These are phyloP conservation scores for Gynochthodes officinalis DNA, from an alignment of 257 asterid species.

Conservation along the genomic window DNA sequence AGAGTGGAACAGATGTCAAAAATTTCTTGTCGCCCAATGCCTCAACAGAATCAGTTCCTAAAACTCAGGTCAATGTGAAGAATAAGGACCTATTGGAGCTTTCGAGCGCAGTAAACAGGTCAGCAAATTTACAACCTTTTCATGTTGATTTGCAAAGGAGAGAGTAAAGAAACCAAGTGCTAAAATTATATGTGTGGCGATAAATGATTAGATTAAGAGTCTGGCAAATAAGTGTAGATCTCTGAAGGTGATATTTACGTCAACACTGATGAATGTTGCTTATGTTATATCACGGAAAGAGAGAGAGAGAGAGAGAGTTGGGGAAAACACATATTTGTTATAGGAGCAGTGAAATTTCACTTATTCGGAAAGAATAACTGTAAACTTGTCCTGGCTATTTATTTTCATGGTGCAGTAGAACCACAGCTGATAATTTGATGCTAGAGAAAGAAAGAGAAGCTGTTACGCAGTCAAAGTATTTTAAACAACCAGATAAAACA, in stretches of 20 bases:
- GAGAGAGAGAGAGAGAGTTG: no score
- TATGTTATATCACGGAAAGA: background rate
- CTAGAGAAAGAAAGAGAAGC: slow-evolving; percentile 40
- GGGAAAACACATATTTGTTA: no score
- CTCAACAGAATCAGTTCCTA: slow-evolving; percentile 16
- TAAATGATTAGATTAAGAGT: background rate
- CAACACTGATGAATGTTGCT: background rate
- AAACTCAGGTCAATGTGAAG: slow-evolving; percentile 22
- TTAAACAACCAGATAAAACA: slow-evolving; percentile 41
- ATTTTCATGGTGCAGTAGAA: slow-evolving; percentile 37
- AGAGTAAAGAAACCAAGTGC: background rate
- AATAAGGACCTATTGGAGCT: slow-evolving; percentile 30
- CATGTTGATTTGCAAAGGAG: background rate
- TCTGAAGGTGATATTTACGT: background rate
- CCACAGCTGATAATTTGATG: slow-evolving; percentile 27
- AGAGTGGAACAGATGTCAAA: slow-evolving; percentile 10
- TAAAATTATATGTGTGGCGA: background rate
- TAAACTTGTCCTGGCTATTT: slow-evolving; percentile 10
- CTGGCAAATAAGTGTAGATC: background rate
- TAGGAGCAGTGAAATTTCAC: background rate
- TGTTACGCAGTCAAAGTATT: slow-evolving; percentile 39
- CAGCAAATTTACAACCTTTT: slow-evolving; percentile 13
- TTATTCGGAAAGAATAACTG: background rate
- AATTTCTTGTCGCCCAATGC: background rate
- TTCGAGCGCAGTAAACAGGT: slow-evolving; percentile 42